Evolutionary conservation across 2,329 filamentous ascomycete genomes (phyloP).

Genomic region (Thielaviopsis punctulata): DNA sequence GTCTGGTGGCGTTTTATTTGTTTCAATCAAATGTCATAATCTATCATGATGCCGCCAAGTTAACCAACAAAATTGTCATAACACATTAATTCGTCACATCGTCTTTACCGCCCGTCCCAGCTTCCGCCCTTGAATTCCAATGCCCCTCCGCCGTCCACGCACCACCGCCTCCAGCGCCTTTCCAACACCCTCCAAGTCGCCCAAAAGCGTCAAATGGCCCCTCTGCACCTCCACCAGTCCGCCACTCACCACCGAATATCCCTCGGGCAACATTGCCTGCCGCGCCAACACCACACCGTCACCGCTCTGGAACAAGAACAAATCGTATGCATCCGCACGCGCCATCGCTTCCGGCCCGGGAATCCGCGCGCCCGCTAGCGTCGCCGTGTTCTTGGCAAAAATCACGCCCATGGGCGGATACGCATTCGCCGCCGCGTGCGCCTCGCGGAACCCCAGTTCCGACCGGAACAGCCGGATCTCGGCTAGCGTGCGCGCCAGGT

Average conservation of each 20-base stretch:
- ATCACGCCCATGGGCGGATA: constrained; percentile 75
- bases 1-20: no score
- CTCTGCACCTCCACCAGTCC: constrained; percentile 65
- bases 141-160: constrained; percentile 50
- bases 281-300: constrained; percentile 79
- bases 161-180: constrained; percentile 52
- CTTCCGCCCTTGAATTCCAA: constrained; percentile 30
- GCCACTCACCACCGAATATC: constrained; percentile 56
- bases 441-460: constrained; percentile 46
- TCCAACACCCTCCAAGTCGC: constrained; percentile 69
- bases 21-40: no score
- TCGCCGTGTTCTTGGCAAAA: constrained; percentile 75
- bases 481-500: constrained; percentile 58
- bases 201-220: constrained; percentile 74
- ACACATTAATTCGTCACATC: background rate
- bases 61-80: no score
- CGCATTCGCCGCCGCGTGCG: constrained; percentile 43
- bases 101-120: background rate
- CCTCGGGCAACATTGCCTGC: constrained; percentile 68
- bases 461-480: constrained; percentile 59
- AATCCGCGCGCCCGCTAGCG: constrained; percentile 67
- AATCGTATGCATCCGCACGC: constrained; percentile 63
- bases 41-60: no score
- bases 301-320: constrained; percentile 69
- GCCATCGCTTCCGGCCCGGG: constrained; percentile 55